Percentiles rank a stretch among this genome's conserved stretches.
Evolutionary conservation across 2,329 filamentous ascomycete species (phyloP).

Genomic region (Aureobasidium sp.): DNA sequence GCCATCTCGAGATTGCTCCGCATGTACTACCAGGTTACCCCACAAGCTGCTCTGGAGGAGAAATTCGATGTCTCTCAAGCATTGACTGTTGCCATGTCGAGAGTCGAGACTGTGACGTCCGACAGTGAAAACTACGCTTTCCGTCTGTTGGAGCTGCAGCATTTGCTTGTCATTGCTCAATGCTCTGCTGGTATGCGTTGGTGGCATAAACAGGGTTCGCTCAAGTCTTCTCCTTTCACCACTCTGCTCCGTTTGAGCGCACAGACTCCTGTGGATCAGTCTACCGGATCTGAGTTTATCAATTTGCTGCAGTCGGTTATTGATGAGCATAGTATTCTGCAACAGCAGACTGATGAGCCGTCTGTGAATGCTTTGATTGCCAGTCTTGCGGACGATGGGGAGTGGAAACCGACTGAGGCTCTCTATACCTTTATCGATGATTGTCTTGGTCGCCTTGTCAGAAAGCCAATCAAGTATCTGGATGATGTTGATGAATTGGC

Average conservation of each 20-base stretch:
- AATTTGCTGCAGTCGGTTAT: slow-evolving; percentile 52
- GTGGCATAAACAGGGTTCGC: slow-evolving; percentile 65
- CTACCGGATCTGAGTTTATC: slow-evolving; percentile 20
- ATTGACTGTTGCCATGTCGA: slow-evolving; percentile 59
- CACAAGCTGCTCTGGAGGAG: slow-evolving; percentile 68
- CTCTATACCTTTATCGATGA: slow-evolving; percentile 74
- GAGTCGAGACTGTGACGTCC: slow-evolving; percentile 38
- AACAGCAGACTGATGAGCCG: slow-evolving; percentile 31
- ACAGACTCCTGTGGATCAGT: slow-evolving; percentile 31
- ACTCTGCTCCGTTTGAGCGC: slow-evolving; percentile 55
- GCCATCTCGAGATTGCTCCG: slow-evolving; percentile 68
- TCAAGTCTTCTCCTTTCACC: slow-evolving; percentile 62
- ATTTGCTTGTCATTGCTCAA: slow-evolving; percentile 70
- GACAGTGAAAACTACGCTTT: slow-evolving; percentile 38
- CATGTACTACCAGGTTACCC: slow-evolving; percentile 80
- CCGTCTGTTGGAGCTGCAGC: slow-evolving; percentile 65
- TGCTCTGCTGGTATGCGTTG: slow-evolving; percentile 80
- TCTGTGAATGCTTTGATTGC: slow-evolving; percentile 39
- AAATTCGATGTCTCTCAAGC: slow-evolving; percentile 81
- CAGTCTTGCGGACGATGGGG: slow-evolving; percentile 24
- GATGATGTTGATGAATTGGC: slow-evolving; percentile 52
- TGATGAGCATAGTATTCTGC: slow-evolving; percentile 58
- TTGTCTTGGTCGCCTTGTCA: slow-evolving; percentile 65
- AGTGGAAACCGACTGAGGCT: slow-evolving; percentile 6
- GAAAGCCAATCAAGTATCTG: slow-evolving; percentile 74